Base-by-base conservation (phyloP, 371 early-diverging fungal species). In the Capillidium heterosporum region DNA sequence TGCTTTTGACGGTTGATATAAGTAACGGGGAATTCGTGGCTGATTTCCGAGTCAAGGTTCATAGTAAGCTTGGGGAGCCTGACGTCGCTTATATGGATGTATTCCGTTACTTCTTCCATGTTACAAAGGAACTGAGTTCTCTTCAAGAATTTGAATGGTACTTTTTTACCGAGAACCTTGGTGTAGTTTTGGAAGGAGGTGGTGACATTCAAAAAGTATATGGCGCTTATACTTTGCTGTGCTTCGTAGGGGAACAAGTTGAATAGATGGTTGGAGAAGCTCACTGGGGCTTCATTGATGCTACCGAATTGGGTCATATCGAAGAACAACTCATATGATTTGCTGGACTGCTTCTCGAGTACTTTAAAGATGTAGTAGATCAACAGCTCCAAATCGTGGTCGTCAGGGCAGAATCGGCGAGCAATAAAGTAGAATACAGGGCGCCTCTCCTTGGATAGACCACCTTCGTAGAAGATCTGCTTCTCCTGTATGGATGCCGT, bases 391-490 rank as follows among this genome's bases (percentile, higher is more conserved):
- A 91, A 84, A 68, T 93, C 91, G 41, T 85, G 72, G 40, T 72
- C 73, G 32, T 89, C 85, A 41, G 82, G 70, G 56, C 77, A 69
- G 27, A 93, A 63, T 35, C 87, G 73, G 46, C 91, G 75, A 29
- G 82, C 76, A 53, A 93, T 84, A 61, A 80, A 82, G 66, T 91
- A 93, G 51, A 89, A 73, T 10, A 93, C 85, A 0, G 86, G 85
- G 51, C 84, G 67, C 68, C 78, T 72, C 28, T 76, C 82, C 60
- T 83, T 85, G 21, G 89, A 87, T 1, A 73, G 58, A 3, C 87
- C 88, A 17, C 82, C 84, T 59, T 85, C 85, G 56, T 86, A 92
- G 60, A 90, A 75, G 32, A 85, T 73, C 43, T 77, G 71, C 60
- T 80, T 80, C 40, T 79, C 71, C 29, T 70, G 71, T 24, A 85